Evolutionary conservation across 352 stramenopile genomes (phyloP), one percentile per base, ranked within the genome.

Genomic region (Pythium rhizo-oryzae): DNA sequence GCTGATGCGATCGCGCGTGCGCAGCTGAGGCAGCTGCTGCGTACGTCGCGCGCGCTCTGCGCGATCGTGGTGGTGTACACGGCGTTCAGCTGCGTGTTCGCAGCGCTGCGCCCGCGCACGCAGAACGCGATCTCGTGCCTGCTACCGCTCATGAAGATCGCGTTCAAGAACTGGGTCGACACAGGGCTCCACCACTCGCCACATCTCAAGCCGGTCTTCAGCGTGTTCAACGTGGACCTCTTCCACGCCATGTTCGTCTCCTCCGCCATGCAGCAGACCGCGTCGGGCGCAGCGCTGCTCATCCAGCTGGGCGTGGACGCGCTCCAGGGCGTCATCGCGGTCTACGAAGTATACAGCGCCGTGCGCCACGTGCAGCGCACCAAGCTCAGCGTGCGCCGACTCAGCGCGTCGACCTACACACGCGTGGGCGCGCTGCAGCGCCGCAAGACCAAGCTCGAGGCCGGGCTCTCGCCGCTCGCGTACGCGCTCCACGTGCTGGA

Each of bases 211-310:
- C 63, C 63, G 23, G 33, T 25, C 8, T 39, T 50, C 13, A 59
- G 62, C 44, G 55, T 64, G 33, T 70, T 63, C 54, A 70, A 59
- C 54, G 37, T 70, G 18, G 63, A 70, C 54, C 43, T 70, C 18
- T 70, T 70, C 47, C 63, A 70, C 63, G 54, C 63, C 8, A 39
- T 70, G 30, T 59, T 65, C 25, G 35, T 70, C 1, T 56, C 70
- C 0, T 58, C 56, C 18, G 58, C 64, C 16, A 64, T 69, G 13
- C 70, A 76, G 46, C 25, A 25, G 30, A 35, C 52, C 0, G 60
- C 21, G 23, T 24, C 25, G 7, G 41, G 39, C 8, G 39, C 50
- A 4, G 19, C 65, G 25, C 52, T 49, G 2, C 1, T 56, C 13
- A 23, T 65, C 11, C 46, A 61, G 16, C 64, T 71, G 37, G 28